A percentile compares a stretch with the other conserved stretches of the same genome.
phyloP scores from a whole-genome alignment of 495 filamentous ascomycete genomes.

The Lepidopterella palustris region DNA sequence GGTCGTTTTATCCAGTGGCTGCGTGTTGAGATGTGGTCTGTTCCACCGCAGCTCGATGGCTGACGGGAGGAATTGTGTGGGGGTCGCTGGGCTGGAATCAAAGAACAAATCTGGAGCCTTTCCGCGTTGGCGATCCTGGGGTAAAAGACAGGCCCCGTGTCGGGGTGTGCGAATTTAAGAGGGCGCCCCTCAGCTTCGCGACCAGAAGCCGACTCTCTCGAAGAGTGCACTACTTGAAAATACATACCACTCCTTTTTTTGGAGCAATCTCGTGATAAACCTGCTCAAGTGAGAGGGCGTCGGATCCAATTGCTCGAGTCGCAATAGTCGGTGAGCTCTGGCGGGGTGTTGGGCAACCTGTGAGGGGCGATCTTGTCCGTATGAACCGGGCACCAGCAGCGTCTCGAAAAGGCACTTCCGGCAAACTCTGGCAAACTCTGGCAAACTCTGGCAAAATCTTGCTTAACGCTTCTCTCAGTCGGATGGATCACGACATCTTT shows the following conservation, averaged over 20 bases:
- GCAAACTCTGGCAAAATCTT: background rate
- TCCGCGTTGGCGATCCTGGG: slow-evolving; percentile 2
- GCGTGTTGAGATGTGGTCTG: background rate
- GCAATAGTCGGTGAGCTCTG: background rate
- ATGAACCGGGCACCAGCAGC: background rate
- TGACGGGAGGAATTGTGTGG: slow-evolving; percentile 6
- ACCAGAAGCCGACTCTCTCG: background rate
- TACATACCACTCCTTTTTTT: too few species aligned
- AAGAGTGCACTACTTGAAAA: background rate
- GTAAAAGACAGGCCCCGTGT: slow-evolving; percentile 1
- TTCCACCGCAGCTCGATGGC: slow-evolving; percentile 7
- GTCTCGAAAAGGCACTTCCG: background rate
- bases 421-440: slow-evolving; percentile 5
- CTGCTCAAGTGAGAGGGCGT: background rate
- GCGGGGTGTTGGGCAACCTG: background rate
- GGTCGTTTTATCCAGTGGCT: slow-evolving; percentile 9
- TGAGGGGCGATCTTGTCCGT: too few species aligned
- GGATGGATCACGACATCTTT: slow-evolving; percentile 2
- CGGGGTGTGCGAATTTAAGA: background rate
- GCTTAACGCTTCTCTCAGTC: background rate
- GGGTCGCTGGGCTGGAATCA: slow-evolving; percentile 1
- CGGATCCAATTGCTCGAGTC: background rate
- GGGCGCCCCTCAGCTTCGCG: background rate
- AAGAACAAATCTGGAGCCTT: slow-evolving; percentile 7
- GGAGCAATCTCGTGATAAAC: background rate